phyloP scores from a whole-genome alignment of 148 eudicot species.

The Pouteria glomerata region DNA sequence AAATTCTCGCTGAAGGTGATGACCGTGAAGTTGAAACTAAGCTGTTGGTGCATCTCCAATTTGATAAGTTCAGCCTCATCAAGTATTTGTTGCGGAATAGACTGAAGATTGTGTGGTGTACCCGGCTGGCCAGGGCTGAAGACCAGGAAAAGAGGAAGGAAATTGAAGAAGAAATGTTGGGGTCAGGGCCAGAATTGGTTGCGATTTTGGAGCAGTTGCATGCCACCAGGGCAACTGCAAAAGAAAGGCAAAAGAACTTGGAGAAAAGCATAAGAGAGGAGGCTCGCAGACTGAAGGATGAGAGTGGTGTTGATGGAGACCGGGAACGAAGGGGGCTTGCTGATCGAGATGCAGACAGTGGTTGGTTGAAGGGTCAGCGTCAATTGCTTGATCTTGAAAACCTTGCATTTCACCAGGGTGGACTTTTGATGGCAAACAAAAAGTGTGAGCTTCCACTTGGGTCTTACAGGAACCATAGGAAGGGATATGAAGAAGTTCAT shows the following conservation, averaged over 20 bases:
- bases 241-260: conserved; percentile 58
- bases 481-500: conserved; percentile 66
- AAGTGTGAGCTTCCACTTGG: conserved; percentile 52
- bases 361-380: conserved; percentile 64
- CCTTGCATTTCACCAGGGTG: conserved; percentile 53
- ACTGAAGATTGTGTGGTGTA: conserved; percentile 63
- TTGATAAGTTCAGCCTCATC: conserved; percentile 52
- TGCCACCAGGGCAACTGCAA: conserved; percentile 67
- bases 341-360: conserved; percentile 50
- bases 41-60: conserved; percentile 49
- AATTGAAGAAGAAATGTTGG: conserved; percentile 62
- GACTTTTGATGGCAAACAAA: conserved; percentile 61
- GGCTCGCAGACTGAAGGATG: conserved; percentile 60
- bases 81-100: conserved; percentile 54
- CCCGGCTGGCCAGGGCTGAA: conserved; percentile 63
- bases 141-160: conserved; percentile 47
- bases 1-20: conserved; percentile 54
- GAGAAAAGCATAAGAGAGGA: conserved; percentile 65
- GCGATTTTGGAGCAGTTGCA: conserved; percentile 63
- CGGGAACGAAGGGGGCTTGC: conserved; percentile 31
- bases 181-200: conserved; percentile 39
- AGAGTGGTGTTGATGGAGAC: conserved; percentile 35
- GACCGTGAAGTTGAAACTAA: conserved; percentile 57
- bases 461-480: conserved; percentile 40
- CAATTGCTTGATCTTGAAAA: conserved; percentile 61